A percentile compares a stretch with the other conserved stretches of the same genome.
Conservation (phyloP, 257 asterid genomes). For the Oldenlandia corymbosa region DNA sequence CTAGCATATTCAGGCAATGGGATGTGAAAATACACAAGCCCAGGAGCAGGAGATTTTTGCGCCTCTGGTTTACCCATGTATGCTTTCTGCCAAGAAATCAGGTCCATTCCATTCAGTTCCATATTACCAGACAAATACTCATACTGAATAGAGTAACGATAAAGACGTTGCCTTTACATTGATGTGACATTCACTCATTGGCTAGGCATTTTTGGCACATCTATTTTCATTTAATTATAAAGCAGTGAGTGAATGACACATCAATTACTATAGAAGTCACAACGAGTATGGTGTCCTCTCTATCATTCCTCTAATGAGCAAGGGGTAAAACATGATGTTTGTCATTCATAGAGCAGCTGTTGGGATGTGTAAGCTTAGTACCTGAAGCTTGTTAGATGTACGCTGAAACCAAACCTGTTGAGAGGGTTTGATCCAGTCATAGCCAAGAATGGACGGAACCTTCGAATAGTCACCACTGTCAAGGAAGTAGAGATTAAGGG, state of each 20-base stretch:
- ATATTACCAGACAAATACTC: neutral
- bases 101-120: neutral
- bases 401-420: conserved; percentile 86
- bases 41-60: conserved; percentile 65
- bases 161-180: no score
- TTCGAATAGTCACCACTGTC: conserved; percentile 94
- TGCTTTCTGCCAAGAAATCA: conserved; percentile 38
- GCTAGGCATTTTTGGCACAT: no score
- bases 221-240: no score
- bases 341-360: neutral
- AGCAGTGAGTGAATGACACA: no score
- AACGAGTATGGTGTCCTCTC: no score
- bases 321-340: neutral
- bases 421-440: conserved; percentile 89
- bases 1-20: conserved; percentile 84
- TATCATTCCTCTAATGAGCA: no score
- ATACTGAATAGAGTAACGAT: no score
- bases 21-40: conserved; percentile 85
- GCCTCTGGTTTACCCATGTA: conserved; percentile 58
- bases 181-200: no score
- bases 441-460: conserved; percentile 72
- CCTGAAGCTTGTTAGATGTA: conserved; percentile 66
- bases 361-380: conserved; percentile 17
- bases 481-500: conserved; percentile 76
- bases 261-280: no score